Base-by-base conservation (phyloP, 2,329 filamentous ascomycete species). In the Penicillium sp. region DNA sequence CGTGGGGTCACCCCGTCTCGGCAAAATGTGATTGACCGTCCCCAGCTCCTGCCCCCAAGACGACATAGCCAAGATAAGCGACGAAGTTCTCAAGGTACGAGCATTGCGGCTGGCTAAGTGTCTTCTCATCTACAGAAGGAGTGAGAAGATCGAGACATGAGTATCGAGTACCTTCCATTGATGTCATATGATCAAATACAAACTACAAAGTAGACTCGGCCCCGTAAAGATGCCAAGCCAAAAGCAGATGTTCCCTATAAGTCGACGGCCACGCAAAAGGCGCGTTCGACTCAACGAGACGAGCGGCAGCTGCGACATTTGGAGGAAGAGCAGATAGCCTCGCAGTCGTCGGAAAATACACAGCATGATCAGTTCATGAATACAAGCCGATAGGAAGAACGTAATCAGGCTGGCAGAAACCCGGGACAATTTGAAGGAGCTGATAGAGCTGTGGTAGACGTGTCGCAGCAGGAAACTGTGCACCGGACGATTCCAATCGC, bases 401-500 rank as follows among this genome's bases (percentile, higher is more conserved):
- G 88, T 91, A 42, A 89, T 84, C 47, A 90, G 81, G 0, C 88
- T 90, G 2, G 89, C 89, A 4, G 84, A 83, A 59, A 84, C 80
- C 65, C 86, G 86, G 61, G 84, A 84, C 47, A 91, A 78, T 54
- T 85, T 84, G 69, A 90, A 82, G 9, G 86, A 83, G 1, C 85
- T 88, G 64, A 92, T 91, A 42, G 84, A 87, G 42, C 81, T 85
- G 72, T 92, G 87, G 66, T 92, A 92, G 53, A 92, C 89, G 64
- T 92, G 88, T 13, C 89, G 80, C 2, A 91, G 77, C 26, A 92
- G 75, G 69, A 92, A 92, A 62, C 87, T 85, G 66, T 91, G 88
- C 4, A 92, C 88, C 0, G 88, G 88, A n/a, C 84, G 75, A 66
- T 92, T 92, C 89, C 89, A 92, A 66, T 90, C 87, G 36, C 88